Evolutionary conservation across 345 rosid genomes (phyloP).

Genomic region (Citrus medica): DNA sequence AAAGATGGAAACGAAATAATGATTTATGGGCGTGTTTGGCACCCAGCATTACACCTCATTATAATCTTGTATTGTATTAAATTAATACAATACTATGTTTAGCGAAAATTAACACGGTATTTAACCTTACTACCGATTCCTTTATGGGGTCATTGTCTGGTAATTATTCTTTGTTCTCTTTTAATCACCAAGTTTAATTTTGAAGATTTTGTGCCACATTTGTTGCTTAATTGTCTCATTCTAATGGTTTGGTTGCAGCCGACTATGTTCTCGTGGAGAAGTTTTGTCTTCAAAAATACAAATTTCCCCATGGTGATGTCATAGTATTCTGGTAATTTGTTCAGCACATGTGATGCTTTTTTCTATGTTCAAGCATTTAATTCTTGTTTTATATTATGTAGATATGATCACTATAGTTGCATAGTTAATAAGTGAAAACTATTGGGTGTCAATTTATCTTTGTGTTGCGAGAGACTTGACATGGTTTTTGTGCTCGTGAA

Average conservation of each 20-base stretch:
- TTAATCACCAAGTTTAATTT: background rate
- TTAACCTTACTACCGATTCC: slow-evolving; percentile 48
- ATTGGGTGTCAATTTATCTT: background rate
- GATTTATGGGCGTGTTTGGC: too few species aligned
- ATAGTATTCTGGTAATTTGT: slow-evolving; percentile 64
- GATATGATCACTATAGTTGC: background rate
- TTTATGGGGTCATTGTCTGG: slow-evolving; percentile 26
- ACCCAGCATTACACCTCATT: too few species aligned
- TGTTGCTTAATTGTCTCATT: slow-evolving; percentile 11
- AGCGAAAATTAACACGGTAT: too few species aligned
- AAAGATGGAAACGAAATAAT: too few species aligned
- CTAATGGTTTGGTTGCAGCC: slow-evolving; percentile 45
- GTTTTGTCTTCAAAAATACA: slow-evolving; percentile 66
- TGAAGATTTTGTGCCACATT: background rate
- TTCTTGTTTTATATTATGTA: background rate
- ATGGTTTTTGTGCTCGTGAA: background rate
- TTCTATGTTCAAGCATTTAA: background rate
- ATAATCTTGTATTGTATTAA: too few species aligned
- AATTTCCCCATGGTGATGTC: slow-evolving; percentile 78
- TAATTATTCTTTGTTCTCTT: background rate
- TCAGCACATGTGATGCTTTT: background rate
- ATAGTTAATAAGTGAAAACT: background rate
- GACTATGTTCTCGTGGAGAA: slow-evolving; percentile 81
- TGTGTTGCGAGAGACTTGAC: background rate
- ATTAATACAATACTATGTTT: too few species aligned